Evolutionary conservation across 768 basidiomycete species (phyloP).

Genomic region (Termitomyces bulborhizus): DNA sequence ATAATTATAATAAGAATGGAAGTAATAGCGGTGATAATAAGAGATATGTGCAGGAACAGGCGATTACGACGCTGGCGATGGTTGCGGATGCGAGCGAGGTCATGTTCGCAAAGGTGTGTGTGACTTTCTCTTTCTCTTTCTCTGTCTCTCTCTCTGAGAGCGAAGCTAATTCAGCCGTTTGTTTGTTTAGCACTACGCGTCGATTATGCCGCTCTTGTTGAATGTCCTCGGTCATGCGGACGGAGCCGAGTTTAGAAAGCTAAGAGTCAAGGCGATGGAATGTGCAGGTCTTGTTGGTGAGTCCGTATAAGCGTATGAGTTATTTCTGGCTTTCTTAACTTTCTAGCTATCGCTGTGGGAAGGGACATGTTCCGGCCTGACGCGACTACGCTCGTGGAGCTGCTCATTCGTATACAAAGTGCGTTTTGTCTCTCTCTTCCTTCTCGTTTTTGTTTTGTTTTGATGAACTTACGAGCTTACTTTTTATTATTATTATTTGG

Average conservation of each 20-base stretch:
- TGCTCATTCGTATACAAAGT: conserved; percentile 78
- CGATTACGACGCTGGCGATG: conserved; percentile 84
- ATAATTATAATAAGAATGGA: too few species aligned
- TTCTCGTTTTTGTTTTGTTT: too few species aligned
- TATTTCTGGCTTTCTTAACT: too few species aligned
- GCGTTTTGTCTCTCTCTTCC: conserved; percentile 12
- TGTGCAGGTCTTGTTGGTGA: conserved; percentile 82
- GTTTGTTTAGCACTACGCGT: conserved; percentile 53
- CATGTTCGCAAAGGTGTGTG: conserved; percentile 62
- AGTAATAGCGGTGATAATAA: background rate
- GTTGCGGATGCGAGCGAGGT: conserved; percentile 81
- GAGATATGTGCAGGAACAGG: conserved; percentile 83
- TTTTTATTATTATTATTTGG: too few species aligned
- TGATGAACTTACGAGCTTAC: too few species aligned
- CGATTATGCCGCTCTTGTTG: conserved; percentile 77
- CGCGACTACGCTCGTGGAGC: conserved; percentile 61
- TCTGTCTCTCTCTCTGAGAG: too few species aligned
- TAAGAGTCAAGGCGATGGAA: conserved; percentile 85
- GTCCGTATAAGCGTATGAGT: conserved; percentile 12
- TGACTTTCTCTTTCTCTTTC: too few species aligned
- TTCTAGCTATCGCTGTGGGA: conserved; percentile 73
- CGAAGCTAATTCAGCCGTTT: background rate
- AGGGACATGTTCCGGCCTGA: conserved; percentile 74
- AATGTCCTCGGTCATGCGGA: conserved; percentile 72
- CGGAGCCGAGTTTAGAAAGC: conserved; percentile 55